These are phyloP conservation scores for Seiridium unicorne DNA, from an alignment of 2,329 filamentous ascomycete species.

Conservation along the genomic window DNA sequence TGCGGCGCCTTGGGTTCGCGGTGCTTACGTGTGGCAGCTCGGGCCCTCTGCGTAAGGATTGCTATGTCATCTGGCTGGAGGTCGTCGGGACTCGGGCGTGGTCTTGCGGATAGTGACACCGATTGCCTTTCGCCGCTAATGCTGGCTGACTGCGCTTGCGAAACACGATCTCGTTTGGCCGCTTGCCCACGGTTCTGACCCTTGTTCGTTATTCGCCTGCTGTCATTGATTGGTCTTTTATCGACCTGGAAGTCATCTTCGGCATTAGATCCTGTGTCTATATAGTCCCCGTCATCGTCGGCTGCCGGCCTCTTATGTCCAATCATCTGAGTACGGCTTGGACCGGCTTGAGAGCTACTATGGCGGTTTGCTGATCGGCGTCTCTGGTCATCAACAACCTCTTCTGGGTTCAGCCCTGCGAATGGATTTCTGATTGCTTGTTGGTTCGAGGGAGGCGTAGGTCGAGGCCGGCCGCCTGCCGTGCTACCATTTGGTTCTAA, in stretches of 20 bases:
- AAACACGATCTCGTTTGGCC: background rate
- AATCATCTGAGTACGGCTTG: conserved; percentile 3
- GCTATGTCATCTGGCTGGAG: background rate
- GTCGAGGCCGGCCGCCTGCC: conserved; percentile 10
- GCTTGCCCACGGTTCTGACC: background rate
- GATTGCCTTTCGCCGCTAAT: background rate
- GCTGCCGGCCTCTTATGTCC: conserved; percentile 7
- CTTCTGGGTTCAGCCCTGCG: background rate
- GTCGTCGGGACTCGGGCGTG: background rate
- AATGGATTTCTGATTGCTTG: conserved; percentile 7
- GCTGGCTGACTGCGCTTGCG: background rate
- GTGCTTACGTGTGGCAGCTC: background rate
- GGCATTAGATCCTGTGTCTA: background rate
- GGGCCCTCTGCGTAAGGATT: background rate
- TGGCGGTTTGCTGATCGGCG: background rate
- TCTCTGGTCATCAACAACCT: background rate
- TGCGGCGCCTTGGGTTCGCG: conserved; percentile 29
- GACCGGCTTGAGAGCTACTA: background rate
- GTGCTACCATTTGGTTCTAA: conserved; percentile 18
- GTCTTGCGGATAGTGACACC: background rate
- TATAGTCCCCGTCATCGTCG: conserved; percentile 9
- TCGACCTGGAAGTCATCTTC: conserved; percentile 22
- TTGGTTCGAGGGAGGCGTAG: conserved; percentile 11
- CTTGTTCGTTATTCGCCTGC: background rate
- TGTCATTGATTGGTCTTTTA: conserved; percentile 16